Evolutionary conservation across 768 basidiomycete species (phyloP), one percentile per base, ranked within the genome.

Genomic region (Chiua virens): DNA sequence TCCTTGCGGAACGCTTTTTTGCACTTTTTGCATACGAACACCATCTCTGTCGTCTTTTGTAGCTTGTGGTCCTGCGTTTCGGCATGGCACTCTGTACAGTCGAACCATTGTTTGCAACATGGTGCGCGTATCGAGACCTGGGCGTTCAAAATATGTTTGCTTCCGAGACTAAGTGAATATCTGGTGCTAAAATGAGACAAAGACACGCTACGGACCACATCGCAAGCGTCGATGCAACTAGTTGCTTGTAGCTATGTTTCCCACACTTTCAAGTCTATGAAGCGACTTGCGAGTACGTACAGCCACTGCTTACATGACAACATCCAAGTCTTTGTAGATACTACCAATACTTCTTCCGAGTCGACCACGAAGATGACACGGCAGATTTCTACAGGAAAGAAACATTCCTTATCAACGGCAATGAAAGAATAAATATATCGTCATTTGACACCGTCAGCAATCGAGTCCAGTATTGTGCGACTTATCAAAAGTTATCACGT

Each of bases 81-180:
- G 0, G 83, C 90, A 65, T 99, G 96, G 67, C 97, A 99, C 73
- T 98, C 87, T 3, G 94, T 75, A 64, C 96, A 98, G 75, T 99
- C 97, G 65, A 83, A 98, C 95, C 96, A 99, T 61, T 86, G 87
- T 69, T 91, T 89, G 82, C 97, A 98, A 72, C 97, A 98, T 4
- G 95, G 94, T 5, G 96, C 92, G 23, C 96, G 87, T 59, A 99
- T 91, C 34, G 95, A 81, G 21, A 97, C 97, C 73, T 98, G 96
- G 0, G 91, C 92, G 71, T 99, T 99, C 44, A 99, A 74, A 54
- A 99, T 80, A 65, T 98, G 97, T 79, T 96, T 96, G 75, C 94
- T 97, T 51, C 22, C 55, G 30, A 27, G 20, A 23, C 35, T 8
- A 14, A 37, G 21, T 51, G 18, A 56, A 42, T 34, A 17, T 41